These are phyloP conservation scores for Geum urbanum DNA, from an alignment of 306 rosid species.

Conservation along the genomic window DNA sequence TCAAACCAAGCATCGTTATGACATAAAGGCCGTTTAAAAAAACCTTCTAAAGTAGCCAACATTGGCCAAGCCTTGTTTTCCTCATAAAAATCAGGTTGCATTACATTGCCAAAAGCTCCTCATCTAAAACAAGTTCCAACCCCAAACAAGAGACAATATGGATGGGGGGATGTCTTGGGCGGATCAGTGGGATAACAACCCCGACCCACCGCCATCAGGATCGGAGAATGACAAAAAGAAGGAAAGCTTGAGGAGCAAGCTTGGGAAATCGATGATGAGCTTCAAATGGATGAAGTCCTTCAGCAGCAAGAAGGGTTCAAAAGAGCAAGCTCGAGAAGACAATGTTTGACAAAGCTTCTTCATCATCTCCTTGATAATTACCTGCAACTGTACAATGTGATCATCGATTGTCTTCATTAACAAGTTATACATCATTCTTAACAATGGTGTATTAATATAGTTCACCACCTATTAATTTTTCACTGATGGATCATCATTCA, in stretches of 20 bases:
- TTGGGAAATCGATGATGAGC: conserved; percentile 37
- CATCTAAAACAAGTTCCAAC: background rate
- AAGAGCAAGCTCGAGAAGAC: conserved; percentile 10
- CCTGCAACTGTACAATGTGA: conserved; percentile 3
- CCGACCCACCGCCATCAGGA: conserved; percentile 38
- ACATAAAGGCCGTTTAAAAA: conserved; percentile 8
- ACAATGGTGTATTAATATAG: background rate
- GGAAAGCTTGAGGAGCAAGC: conserved; percentile 39
- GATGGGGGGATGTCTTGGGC: conserved; percentile 60
- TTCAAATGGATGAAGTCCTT: conserved; percentile 59
- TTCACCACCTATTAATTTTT: background rate
- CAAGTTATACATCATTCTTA: no score
- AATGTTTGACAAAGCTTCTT: background rate
- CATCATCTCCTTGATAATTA: background rate
- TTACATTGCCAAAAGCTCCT: background rate
- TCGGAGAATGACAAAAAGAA: conserved; percentile 44
- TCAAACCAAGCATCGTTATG: background rate
- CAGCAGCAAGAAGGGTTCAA: conserved; percentile 42
- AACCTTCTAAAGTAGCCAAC: conserved; percentile 16
- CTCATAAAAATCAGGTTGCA: background rate
- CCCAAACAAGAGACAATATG: conserved; percentile 22
- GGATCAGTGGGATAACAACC: conserved; percentile 68
- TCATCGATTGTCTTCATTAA: conserved; percentile 1
- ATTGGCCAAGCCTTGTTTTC: conserved; percentile 17
- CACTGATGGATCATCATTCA: background rate